phyloP scores from a whole-genome alignment of 495 filamentous ascomycete species.

The Annulohypoxylon moriforme region DNA sequence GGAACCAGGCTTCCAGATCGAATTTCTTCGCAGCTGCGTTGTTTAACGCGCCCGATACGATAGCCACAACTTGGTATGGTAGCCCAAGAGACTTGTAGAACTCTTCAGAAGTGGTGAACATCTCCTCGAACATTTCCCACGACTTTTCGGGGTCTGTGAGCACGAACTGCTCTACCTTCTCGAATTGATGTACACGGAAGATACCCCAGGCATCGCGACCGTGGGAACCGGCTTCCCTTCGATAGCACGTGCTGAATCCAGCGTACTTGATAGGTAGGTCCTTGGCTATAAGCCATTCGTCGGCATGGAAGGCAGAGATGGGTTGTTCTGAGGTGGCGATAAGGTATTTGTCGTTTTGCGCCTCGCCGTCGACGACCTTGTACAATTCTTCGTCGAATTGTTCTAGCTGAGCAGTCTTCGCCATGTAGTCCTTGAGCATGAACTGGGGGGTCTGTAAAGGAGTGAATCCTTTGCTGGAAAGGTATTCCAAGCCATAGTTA shows the following conservation, averaged over 20 bases:
- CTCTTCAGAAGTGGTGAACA: slow-evolving; percentile 90
- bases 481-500: slow-evolving; percentile 93
- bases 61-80: slow-evolving; percentile 89
- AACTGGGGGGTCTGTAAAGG: slow-evolving; percentile 93
- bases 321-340: slow-evolving; percentile 98
- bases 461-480: slow-evolving; percentile 80
- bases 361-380: slow-evolving; percentile 90
- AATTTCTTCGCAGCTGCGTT: slow-evolving; percentile 95
- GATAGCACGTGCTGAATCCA: slow-evolving; percentile 93
- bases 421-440: slow-evolving; percentile 96
- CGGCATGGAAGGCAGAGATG: slow-evolving; percentile 88
- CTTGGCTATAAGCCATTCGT: slow-evolving; percentile 88
- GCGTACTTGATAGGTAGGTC: slow-evolving; percentile 83
- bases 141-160: slow-evolving; percentile 94
- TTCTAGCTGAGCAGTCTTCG: slow-evolving; percentile 97
- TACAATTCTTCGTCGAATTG: slow-evolving; percentile 98
- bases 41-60: slow-evolving; percentile 94
- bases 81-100: slow-evolving; percentile 92
- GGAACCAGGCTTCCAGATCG: slow-evolving; percentile 98
- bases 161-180: slow-evolving; percentile 97
- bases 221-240: slow-evolving; percentile 91
- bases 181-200: slow-evolving; percentile 98
- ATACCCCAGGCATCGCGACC: slow-evolving; percentile 98
- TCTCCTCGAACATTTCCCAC: slow-evolving; percentile 92
- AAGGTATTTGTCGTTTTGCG: slow-evolving; percentile 91